A percentile compares a stretch with the other conserved stretches of the same genome.
Evolutionary conservation across 1,284 basidiomycete genomes (phyloP).

Genomic region (Rhodotorula sp.): DNA sequence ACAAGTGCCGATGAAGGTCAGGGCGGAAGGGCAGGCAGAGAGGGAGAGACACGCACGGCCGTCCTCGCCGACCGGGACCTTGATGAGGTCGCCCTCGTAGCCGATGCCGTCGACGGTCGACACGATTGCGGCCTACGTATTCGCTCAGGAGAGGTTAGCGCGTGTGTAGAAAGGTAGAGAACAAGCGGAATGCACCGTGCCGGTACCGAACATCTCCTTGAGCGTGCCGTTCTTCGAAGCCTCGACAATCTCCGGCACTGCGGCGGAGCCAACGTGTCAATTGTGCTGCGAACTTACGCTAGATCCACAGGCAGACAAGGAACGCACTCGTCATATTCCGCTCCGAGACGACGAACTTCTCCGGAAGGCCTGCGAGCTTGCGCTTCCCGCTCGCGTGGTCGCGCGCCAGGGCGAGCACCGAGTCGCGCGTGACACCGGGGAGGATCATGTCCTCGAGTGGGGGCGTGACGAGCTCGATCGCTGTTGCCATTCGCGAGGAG

Average conservation of each 20-base stretch:
- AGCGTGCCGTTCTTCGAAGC: constrained; percentile 73
- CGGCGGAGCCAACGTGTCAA: too few species aligned
- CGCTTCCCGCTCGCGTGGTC: constrained; percentile 66
- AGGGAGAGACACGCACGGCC: constrained; percentile 72
- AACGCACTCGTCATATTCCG: constrained; percentile 69
- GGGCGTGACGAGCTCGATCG: constrained; percentile 81
- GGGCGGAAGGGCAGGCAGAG: background rate
- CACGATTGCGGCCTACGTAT: constrained; percentile 61
- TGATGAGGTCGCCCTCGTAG: constrained; percentile 80
- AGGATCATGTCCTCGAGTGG: constrained; percentile 95
- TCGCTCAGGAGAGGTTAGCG: background rate
- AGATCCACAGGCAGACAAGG: too few species aligned
- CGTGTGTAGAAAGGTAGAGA: background rate
- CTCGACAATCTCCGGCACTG: constrained; percentile 76
- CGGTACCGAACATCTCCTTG: constrained; percentile 92
- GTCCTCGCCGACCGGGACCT: constrained; percentile 76
- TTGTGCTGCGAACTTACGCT: too few species aligned
- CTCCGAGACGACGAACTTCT: constrained; percentile 75
- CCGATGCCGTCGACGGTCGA: constrained; percentile 45
- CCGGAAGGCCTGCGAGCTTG: constrained; percentile 64
- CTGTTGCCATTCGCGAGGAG: constrained; percentile 46
- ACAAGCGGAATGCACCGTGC: constrained; percentile 57
- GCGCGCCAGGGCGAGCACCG: constrained; percentile 77
- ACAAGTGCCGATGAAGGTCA: background rate
- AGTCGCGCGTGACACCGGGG: constrained; percentile 86